Base-by-base conservation (phyloP, 306 rosid species). In the Trifolium repens region DNA sequence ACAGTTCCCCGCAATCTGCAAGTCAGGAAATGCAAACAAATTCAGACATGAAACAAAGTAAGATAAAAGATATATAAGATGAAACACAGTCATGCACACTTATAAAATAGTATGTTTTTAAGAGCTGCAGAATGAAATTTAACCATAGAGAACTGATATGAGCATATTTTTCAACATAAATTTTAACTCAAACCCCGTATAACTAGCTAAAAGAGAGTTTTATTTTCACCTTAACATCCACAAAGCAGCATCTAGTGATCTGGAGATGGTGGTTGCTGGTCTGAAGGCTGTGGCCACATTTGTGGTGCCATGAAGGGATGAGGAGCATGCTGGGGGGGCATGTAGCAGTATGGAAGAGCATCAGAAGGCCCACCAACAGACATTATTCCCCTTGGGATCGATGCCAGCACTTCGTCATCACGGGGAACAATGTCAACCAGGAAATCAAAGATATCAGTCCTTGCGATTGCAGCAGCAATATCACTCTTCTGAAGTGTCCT, bases 331-430 rank as follows among this genome's bases (percentile, higher is more conserved):
- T 85, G 88, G 53, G 88, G 84, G 5, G 84, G 86, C 86, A 85
- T 85, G 43, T 82, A 85, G 75, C 80, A 76, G 52, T 82, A 85
- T 16, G 86, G 80, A 79, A 85, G 71, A 7, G 86, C 57, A 67
- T 85, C 89, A 79, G 82, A 84, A 62, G 86, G 88, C 71, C 88
- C 88, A 13, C 79, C 84, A 42, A 85, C 88, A 55, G 86, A 86
- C 84, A 85, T 82, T 62, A 86, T 68, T 78, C 86, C 86, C 64
- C 89, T 85, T 7, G 89, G 86, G 58, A 85, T 85, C 19, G 89
- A 85, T 58, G 89, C 84, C 27, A 85, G 89, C 60, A 85, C 86
- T 73, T 85, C 89, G 67, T 85, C 89, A 76, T 85, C 89, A 1
- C 89, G 84, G 9, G 89, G 89, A 34, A 85, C 89, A 32, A 85